Evolutionary conservation across 1,284 basidiomycete species (phyloP).

Genomic region (Boletus smithii): DNA sequence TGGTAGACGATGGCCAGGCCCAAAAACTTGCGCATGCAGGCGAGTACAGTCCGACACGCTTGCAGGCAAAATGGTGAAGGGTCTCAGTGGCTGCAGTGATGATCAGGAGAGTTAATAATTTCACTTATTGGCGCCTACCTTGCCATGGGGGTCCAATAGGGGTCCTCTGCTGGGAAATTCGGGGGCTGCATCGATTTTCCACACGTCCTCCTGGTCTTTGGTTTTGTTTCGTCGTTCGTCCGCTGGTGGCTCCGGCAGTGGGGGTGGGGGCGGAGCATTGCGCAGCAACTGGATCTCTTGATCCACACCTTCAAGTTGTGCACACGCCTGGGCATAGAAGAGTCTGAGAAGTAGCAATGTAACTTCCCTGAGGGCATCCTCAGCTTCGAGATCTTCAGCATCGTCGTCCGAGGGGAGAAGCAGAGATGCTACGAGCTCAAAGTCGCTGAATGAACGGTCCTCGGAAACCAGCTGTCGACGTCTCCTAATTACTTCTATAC

Average conservation of each 20-base stretch:
- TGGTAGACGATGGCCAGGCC: slow-evolving; percentile 81
- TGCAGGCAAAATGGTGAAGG: slow-evolving; percentile 89
- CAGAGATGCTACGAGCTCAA: slow-evolving; percentile 60
- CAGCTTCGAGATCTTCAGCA: slow-evolving; percentile 57
- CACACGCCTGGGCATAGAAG: slow-evolving; percentile 65
- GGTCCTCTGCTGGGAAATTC: slow-evolving; percentile 54
- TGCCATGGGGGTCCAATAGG: slow-evolving; percentile 71
- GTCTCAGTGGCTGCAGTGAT: slow-evolving; percentile 62
- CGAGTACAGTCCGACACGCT: slow-evolving; percentile 63
- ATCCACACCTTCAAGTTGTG: slow-evolving; percentile 64
- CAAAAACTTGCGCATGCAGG: slow-evolving; percentile 80
- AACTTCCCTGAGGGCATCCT: slow-evolving; percentile 64
- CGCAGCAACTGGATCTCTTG: slow-evolving; percentile 76
- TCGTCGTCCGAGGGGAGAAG: slow-evolving; percentile 48
- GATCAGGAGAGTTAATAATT: slow-evolving; percentile 5
- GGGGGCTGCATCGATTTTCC: slow-evolving; percentile 70
- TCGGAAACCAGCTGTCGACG: slow-evolving; percentile 40
- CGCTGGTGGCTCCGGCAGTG: slow-evolving; percentile 33
- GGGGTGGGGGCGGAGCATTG: slow-evolving; percentile 47
- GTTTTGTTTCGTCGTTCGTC: slow-evolving; percentile 39
- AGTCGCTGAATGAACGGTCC: slow-evolving; percentile 44
- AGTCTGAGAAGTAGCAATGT: slow-evolving; percentile 72
- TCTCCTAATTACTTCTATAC: slow-evolving; percentile 60
- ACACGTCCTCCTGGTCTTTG: slow-evolving; percentile 54
- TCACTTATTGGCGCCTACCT: slow-evolving; percentile 42